A percentile compares a stretch with the other conserved stretches of the same genome.
Conservation (phyloP, 129 eudicot species). For the Scalesia atractyloides region DNA sequence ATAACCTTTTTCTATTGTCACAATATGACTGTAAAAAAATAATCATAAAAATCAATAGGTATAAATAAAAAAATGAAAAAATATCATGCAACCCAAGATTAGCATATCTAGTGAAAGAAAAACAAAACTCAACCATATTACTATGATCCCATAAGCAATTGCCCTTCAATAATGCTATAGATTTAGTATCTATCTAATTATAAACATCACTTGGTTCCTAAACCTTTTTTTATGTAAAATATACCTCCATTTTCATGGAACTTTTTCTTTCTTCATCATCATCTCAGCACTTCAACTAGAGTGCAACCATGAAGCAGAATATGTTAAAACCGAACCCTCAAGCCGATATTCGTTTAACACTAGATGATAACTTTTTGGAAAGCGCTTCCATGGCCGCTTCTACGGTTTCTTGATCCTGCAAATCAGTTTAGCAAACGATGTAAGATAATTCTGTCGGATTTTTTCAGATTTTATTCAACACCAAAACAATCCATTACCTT, state of each 20-base stretch:
- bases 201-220: slow-evolving; percentile 12
- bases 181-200: slow-evolving; percentile 11
- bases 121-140: neutral
- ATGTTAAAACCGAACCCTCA: slow-evolving; percentile 19
- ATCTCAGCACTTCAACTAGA: slow-evolving; percentile 5
- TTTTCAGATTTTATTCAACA: neutral
- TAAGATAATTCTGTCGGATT: neutral
- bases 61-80: too few relatives aligned
- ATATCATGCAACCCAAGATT: neutral
- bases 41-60: too few relatives aligned
- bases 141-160: neutral
- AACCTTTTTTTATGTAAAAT: neutral
- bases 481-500: slow-evolving; percentile 47
- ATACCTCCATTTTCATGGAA: neutral
- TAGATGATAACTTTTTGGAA: slow-evolving; percentile 43
- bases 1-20: too few relatives aligned
- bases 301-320: slow-evolving; percentile 5
- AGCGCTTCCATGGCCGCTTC: slow-evolving; percentile 65
- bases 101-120: slow-evolving; percentile 8
- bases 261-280: neutral
- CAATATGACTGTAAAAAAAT: too few relatives aligned
- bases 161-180: slow-evolving; percentile 21
- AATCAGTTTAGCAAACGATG: neutral
- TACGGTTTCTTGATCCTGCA: slow-evolving; percentile 66
- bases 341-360: slow-evolving; percentile 8